Conservation (phyloP, 164 flowering plant genomes). For the Sedum album region DNA sequence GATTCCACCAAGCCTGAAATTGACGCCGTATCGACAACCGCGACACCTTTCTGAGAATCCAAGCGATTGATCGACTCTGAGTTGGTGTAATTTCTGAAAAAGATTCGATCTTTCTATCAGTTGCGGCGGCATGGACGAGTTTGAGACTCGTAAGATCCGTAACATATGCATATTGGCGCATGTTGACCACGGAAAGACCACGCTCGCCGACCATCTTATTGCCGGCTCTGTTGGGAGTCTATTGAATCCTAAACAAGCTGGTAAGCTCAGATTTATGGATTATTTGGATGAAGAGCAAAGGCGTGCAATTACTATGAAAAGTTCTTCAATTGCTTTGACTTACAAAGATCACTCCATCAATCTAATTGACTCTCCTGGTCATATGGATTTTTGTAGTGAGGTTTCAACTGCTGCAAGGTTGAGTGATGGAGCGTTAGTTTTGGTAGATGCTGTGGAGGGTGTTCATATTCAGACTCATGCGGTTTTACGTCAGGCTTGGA, state of each 20-base stretch:
- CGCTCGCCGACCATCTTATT: slow-evolving; percentile 79
- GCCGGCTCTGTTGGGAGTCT: slow-evolving; percentile 57
- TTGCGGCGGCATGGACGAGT: slow-evolving; percentile 22
- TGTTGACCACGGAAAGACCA: slow-evolving; percentile 94
- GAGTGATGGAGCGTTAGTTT: slow-evolving; percentile 76
- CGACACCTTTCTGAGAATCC: no score
- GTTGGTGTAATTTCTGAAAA: no score
- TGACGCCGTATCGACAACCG: no score
- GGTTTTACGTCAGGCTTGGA: slow-evolving; percentile 80
- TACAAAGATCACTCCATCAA: slow-evolving; percentile 47
- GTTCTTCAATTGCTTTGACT: slow-evolving; percentile 59
- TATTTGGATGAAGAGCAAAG: slow-evolving; percentile 87
- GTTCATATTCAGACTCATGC: slow-evolving; percentile 95
- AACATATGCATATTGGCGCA: slow-evolving; percentile 92
- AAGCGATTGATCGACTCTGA: no score
- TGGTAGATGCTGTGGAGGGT: slow-evolving; percentile 90
- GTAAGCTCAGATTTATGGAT: slow-evolving; percentile 71
- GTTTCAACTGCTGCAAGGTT: slow-evolving; percentile 85
- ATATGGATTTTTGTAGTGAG: slow-evolving; percentile 92
- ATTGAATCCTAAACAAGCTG: slow-evolving; percentile 81
- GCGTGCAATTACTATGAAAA: slow-evolving; percentile 95
- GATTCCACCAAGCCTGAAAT: no score
- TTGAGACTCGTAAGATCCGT: slow-evolving; percentile 33
- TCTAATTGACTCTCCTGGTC: slow-evolving; percentile 89
- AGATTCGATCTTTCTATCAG: neutral